Conservation (phyloP, 352 stramenopile genomes). For the Phytophthora pluvialis region DNA sequence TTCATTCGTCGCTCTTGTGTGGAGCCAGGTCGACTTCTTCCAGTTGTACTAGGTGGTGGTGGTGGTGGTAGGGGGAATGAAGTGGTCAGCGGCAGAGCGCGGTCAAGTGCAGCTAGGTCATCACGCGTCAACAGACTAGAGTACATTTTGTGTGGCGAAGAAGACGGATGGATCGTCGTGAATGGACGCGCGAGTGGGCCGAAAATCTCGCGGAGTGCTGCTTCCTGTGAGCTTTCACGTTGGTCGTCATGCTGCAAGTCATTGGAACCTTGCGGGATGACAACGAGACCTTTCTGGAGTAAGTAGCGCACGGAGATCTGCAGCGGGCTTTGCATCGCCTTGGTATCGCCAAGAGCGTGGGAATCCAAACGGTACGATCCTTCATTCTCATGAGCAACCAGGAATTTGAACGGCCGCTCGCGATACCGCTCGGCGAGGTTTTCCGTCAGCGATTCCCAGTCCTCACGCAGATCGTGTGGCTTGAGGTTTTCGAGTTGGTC, state of each 20-base stretch:
- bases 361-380: conserved; percentile 42
- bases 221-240: conserved; percentile 23
- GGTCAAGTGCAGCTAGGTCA: conserved; percentile 46
- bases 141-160: conserved; percentile 55
- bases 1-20: conserved; percentile 39
- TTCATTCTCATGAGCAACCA: conserved; percentile 55
- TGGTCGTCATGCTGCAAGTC: conserved; percentile 17
- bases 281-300: conserved; percentile 54
- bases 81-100: conserved; percentile 39
- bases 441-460: conserved; percentile 40
- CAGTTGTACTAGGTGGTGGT: conserved; percentile 32
- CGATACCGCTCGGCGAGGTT: conserved; percentile 43
- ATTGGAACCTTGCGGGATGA: conserved; percentile 43
- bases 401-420: conserved; percentile 43
- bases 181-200: conserved; percentile 53
- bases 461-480: conserved; percentile 16
- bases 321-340: conserved; percentile 41
- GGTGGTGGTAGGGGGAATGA: conserved; percentile 17
- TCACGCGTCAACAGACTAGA: conserved; percentile 53
- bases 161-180: conserved; percentile 34
- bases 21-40: conserved; percentile 31
- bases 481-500: conserved; percentile 26
- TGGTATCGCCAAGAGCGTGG: conserved; percentile 26
- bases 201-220: conserved; percentile 46
- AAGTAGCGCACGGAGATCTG: conserved; percentile 58